Conservation (phyloP, 345 rosid genomes). For the Boechera stricta region DNA sequence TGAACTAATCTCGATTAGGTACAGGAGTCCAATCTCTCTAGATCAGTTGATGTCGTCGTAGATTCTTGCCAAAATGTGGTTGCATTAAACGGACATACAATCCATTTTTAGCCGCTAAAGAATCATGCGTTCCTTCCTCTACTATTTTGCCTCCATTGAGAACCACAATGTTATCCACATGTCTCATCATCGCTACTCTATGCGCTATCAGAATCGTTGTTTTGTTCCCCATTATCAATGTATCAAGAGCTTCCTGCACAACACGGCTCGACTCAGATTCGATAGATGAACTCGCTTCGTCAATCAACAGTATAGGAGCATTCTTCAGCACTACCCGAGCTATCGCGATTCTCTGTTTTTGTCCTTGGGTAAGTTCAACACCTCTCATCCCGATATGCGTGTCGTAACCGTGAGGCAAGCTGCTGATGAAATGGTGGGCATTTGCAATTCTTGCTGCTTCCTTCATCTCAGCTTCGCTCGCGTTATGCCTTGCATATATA, state of each 20-base stretch:
- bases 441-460: conserved; percentile 99
- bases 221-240: conserved; percentile 96
- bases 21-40: conserved; percentile 44
- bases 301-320: conserved; percentile 88
- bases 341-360: conserved; percentile 96
- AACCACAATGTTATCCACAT: conserved; percentile 97
- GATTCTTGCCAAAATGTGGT: conserved; percentile 94
- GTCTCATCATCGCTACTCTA: conserved; percentile 99
- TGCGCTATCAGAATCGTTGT: conserved; percentile 98
- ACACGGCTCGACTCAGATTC: conserved; percentile 99
- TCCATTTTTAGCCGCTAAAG: conserved; percentile 81
- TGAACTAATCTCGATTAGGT: conserved; percentile 6
- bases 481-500: conserved; percentile 96
- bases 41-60: conserved; percentile 86
- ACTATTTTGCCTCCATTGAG: conserved; percentile 97
- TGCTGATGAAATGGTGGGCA: conserved; percentile 99
- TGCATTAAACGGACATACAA: conserved; percentile 96
- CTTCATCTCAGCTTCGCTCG: conserved; percentile 96
- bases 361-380: conserved; percentile 97
- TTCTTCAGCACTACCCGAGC: conserved; percentile 95
- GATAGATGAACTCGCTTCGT: conserved; percentile 95
- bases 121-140: conserved; percentile 95
- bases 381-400: conserved; percentile 99
- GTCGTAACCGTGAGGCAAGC: conserved; percentile 96
- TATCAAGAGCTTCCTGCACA: conserved; percentile 98